Percentiles rank a stretch among this genome's conserved stretches.
phyloP scores from a whole-genome alignment of 73 alveolate genomes.

The Halteria grandinella region DNA sequence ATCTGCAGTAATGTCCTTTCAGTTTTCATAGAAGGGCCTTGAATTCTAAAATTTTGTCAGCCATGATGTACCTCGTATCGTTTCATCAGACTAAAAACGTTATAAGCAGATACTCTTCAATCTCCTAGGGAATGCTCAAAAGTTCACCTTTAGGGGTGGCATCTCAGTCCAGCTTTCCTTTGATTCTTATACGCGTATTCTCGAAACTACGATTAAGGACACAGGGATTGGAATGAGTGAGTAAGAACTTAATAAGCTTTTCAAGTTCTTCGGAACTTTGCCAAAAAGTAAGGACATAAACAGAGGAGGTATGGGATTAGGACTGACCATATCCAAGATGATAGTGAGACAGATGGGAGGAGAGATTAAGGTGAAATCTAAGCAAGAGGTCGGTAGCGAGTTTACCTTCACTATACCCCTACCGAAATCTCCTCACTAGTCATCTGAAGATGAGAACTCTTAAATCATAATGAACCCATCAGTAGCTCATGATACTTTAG shows the following conservation, averaged over 20 bases:
- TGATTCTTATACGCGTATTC: not conserved
- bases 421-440: too few species aligned
- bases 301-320: conserved; percentile 35
- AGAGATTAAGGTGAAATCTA: not conserved
- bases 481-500: too few species aligned
- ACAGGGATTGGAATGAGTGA: conserved; percentile 39
- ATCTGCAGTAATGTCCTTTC: not conserved
- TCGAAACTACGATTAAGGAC: not conserved
- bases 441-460: too few species aligned
- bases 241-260: conserved; percentile 13
- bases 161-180: not conserved
- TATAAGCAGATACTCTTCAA: not conserved
- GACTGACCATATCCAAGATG: conserved; percentile 30
- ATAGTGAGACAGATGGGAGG: not conserved
- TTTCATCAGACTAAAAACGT: not conserved
- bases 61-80: not conserved
- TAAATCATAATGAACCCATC: too few species aligned
- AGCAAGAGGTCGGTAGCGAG: not conserved
- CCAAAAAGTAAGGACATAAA: not conserved
- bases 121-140: conserved; percentile 26
- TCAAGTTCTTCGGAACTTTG: conserved; percentile 14
- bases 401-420: not conserved
- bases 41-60: not conserved
- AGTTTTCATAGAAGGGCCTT: not conserved
- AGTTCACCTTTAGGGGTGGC: conserved; percentile 19